Evolutionary conservation across 371 early-diverging fungal genomes (phyloP).

Genomic region (Apophysomyces elegans): DNA sequence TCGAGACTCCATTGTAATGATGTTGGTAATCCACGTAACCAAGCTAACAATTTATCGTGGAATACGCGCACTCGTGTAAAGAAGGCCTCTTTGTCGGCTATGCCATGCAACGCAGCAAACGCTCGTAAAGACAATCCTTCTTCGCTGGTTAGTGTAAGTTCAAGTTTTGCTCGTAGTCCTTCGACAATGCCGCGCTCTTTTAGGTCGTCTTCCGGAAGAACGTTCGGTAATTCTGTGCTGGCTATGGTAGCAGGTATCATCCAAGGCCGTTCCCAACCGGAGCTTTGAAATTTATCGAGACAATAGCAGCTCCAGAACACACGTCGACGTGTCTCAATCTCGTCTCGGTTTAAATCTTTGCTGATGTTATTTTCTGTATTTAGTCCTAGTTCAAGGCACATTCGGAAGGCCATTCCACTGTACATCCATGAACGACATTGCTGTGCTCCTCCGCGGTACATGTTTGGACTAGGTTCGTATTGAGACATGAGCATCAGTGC

Average conservation of each 20-base stretch:
- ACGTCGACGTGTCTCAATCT: constrained; percentile 31
- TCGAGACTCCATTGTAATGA: constrained; percentile 39
- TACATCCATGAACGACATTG: constrained; percentile 38
- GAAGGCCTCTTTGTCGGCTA: constrained; percentile 1
- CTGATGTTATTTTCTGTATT: constrained; percentile 15
- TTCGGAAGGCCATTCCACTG: constrained; percentile 50
- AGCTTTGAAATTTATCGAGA: constrained; percentile 38
- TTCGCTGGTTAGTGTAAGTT: constrained; percentile 14
- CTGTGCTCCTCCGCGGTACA: constrained; percentile 19
- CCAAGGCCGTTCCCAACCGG: constrained; percentile 41
- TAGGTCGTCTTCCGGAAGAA: constrained; percentile 16
- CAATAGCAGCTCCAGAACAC: constrained; percentile 39
- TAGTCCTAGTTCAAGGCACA: constrained; percentile 45
- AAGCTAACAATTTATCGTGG: not conserved
- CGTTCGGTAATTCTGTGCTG: constrained; percentile 5
- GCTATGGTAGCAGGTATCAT: constrained; percentile 25
- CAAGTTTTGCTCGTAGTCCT: constrained; percentile 15
- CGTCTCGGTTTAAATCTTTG: constrained; percentile 16
- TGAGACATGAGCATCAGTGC: constrained; percentile 33
- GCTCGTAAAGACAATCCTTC: constrained; percentile 6
- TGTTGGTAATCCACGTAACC: constrained; percentile 25
- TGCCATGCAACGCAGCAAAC: not conserved
- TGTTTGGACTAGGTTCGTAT: constrained; percentile 34
- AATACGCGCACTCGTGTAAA: not conserved
- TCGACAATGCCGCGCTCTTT: constrained; percentile 19